Percentiles rank a stretch among this genome's conserved stretches.
Conservation (phyloP, 1,284 basidiomycete genomes). For the Irpex sp. region DNA sequence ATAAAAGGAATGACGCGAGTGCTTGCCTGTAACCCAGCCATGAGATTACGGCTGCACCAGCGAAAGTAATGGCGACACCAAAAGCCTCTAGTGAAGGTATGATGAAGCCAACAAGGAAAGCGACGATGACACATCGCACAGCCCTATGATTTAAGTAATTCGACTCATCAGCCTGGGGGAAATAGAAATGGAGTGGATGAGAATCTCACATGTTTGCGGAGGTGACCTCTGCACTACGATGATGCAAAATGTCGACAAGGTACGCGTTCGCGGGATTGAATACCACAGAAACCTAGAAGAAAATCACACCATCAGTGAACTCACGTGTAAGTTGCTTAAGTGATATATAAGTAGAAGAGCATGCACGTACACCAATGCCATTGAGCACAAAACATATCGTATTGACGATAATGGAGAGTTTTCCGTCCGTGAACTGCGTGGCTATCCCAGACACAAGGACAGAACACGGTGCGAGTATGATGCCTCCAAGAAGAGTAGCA, state of each 20-base stretch:
- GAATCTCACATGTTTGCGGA: conserved; percentile 34
- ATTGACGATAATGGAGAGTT: conserved; percentile 26
- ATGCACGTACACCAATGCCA: conserved; percentile 40
- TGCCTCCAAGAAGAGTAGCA: conserved; percentile 42
- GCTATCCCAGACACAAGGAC: conserved; percentile 31
- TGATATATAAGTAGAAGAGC: conserved; percentile 5
- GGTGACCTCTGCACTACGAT: conserved; percentile 46
- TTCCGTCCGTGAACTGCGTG: conserved; percentile 27
- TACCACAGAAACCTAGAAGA: conserved; percentile 36
- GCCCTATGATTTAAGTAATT: conserved; percentile 26
- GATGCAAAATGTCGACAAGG: conserved; percentile 48
- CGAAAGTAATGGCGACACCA: conserved; percentile 52
- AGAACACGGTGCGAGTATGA: conserved; percentile 42
- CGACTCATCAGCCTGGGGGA: neutral
- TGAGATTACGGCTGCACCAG: conserved; percentile 38
- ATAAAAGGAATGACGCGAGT: neutral
- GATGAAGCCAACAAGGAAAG: conserved; percentile 36
- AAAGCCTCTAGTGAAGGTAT: conserved; percentile 51
- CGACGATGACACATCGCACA: conserved; percentile 39
- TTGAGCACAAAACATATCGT: conserved; percentile 40
- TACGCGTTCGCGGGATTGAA: conserved; percentile 51
- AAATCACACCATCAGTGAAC: conserved; percentile 19
- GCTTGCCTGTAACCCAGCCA: conserved; percentile 44
- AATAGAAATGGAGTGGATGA: neutral
- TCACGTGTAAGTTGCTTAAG: no score